Evolutionary conservation across 345 rosid genomes (phyloP), one percentile per base, ranked within the genome.

Genomic region (Alliaria petiolata): DNA sequence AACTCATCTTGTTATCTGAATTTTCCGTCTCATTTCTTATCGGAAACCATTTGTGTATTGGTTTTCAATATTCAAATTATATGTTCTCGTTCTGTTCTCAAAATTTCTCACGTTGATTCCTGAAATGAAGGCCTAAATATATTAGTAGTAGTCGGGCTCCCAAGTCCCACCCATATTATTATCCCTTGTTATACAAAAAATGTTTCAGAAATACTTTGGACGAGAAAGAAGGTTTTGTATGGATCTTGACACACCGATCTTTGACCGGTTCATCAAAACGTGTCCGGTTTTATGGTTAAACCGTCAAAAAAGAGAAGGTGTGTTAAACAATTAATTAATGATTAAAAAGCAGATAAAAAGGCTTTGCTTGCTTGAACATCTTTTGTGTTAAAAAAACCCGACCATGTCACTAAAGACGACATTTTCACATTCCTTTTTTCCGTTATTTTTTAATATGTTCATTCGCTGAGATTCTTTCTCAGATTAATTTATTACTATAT

Each of bases 181-280:
- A n/a, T n/a, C n/a, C 31, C 31, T 28, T 28, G 31, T 28, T 3
- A 3, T 25, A 25, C 0, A 28, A 28, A 28, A 0, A 28, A 28
- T 16, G 30, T 20, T 8, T 14, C 1, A 34, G 38, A 47, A 50
- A 47, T 57, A 8, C 17, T 70, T 50, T 11, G 36, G 14, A 51
- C 68, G 20, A 61, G 15, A 36, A 60, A 60, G 34, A 8, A 35
- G 30, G 34, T 28, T 49, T 5, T 15, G 30, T 33, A 63, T 58
- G 55, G 72, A 9, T 4, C 13, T 6, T 15, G 43, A 50, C 15
- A 20, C 36, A 71, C 62, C 45, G 49, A 62, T 63, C 22, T 33
- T 63, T 72, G 64, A 63, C 64, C 7, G 26, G 46, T 62, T 62
- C 61, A 72, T 53, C 28, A n/a, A 47, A 65, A 73, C 52, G 65